Percentiles rank a stretch among this genome's conserved stretches.
These are phyloP conservation scores for Mucuna pruriens DNA, from an alignment of 306 rosid species.

Conservation along the genomic window DNA sequence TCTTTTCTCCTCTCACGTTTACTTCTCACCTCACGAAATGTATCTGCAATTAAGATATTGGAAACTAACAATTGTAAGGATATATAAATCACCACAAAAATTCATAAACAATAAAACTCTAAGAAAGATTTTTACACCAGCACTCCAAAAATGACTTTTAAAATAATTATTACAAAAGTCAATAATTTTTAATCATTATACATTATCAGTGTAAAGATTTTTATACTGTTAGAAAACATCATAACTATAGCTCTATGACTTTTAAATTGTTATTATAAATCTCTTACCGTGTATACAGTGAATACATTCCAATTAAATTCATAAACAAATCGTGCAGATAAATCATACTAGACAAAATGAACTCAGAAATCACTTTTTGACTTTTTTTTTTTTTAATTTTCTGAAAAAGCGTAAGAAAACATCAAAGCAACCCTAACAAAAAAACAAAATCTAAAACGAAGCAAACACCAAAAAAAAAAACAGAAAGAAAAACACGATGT, in stretches of 20 bases:
- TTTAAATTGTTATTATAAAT: no score
- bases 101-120: neutral
- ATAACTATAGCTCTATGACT: no score
- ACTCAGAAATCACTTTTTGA: neutral
- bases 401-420: slow-evolving; percentile 3
- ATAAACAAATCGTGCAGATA: neutral
- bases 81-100: neutral
- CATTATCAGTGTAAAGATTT: no score
- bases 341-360: slow-evolving; percentile 17
- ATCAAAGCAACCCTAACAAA: no score
- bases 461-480: neutral
- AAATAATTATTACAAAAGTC: neutral
- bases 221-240: no score
- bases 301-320: neutral
- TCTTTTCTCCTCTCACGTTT: slow-evolving; percentile 86
- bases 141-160: neutral
- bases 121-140: neutral
- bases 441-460: no score
- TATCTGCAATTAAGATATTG: slow-evolving; percentile 56
- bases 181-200: neutral
- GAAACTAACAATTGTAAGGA: slow-evolving; percentile 12
- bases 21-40: slow-evolving; percentile 80
- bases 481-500: neutral
- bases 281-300: no score
- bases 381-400: neutral